phyloP scores from a whole-genome alignment of 306 rosid species.

The Elaeagnus macrophylla region DNA sequence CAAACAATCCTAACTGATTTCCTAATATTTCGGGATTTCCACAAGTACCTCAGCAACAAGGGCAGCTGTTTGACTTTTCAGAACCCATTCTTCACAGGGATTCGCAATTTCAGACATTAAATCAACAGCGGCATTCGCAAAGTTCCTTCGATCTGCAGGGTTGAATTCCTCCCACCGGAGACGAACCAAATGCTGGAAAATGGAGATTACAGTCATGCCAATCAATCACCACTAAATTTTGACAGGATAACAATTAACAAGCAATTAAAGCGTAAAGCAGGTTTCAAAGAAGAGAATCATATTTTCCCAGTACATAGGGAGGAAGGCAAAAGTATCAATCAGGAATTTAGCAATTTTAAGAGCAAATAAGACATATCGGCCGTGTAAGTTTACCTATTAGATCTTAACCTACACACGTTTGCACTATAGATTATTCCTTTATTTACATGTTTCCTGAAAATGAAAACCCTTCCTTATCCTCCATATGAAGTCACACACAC shows the following conservation, averaged over 20 bases:
- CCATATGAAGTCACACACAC: too few relatives aligned
- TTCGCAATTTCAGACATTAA: conserved; percentile 81
- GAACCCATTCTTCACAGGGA: conserved; percentile 86
- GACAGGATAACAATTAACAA: background rate
- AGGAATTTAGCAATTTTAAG: too few relatives aligned
- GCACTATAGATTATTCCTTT: too few relatives aligned
- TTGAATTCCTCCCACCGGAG: conserved; percentile 85
- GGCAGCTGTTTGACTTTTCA: conserved; percentile 96
- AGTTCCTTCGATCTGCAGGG: conserved; percentile 55
- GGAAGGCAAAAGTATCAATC: too few relatives aligned
- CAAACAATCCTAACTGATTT: too few relatives aligned
- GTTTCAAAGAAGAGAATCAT: background rate
- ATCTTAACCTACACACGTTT: too few relatives aligned
- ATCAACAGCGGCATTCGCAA: conserved; percentile 61
- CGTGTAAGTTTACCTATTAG: too few relatives aligned
- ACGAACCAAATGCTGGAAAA: conserved; percentile 80
- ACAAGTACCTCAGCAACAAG: conserved; percentile 98
- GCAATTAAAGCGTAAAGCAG: background rate
- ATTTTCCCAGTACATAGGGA: too few relatives aligned
- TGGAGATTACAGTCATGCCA: conserved; percentile 13
- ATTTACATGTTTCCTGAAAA: too few relatives aligned
- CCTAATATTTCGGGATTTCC: too few relatives aligned
- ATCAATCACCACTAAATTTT: conserved; percentile 1
- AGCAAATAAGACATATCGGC: too few relatives aligned
- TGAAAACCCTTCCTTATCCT: too few relatives aligned